phyloP scores from a whole-genome alignment of 345 rosid genomes.

The Murraya paniculata region DNA sequence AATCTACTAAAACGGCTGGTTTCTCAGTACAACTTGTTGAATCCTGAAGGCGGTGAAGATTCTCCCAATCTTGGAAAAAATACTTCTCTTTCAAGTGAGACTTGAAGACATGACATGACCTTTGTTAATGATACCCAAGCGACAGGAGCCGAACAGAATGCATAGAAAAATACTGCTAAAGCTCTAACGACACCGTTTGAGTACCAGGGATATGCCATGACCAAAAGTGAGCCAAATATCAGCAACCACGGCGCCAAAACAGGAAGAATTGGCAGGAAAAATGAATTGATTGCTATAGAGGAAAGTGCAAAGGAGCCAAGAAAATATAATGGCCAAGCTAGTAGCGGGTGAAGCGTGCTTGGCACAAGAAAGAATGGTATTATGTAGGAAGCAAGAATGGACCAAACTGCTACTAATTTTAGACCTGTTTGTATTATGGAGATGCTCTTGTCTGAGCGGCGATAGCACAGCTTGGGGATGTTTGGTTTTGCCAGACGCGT shows the following conservation, averaged over 20 bases:
- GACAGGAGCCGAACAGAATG: slow-evolving; percentile 75
- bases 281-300: slow-evolving; percentile 56
- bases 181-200: slow-evolving; percentile 66
- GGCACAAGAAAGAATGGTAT: slow-evolving; percentile 80
- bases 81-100: slow-evolving; percentile 67
- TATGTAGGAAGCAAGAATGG: slow-evolving; percentile 70
- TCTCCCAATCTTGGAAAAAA: slow-evolving; percentile 68
- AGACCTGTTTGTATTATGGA: slow-evolving; percentile 50
- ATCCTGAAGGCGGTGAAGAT: slow-evolving; percentile 35
- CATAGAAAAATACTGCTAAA: slow-evolving; percentile 63
- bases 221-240: slow-evolving; percentile 64
- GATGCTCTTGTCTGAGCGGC: slow-evolving; percentile 57
- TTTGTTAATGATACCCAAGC: slow-evolving; percentile 54
- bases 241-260: slow-evolving; percentile 65
- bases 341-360: slow-evolving; percentile 70
- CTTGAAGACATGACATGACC: slow-evolving; percentile 61
- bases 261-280: slow-evolving; percentile 56
- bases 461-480: slow-evolving; percentile 75
- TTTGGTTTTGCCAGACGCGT: slow-evolving; percentile 65
- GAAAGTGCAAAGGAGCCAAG: slow-evolving; percentile 65
- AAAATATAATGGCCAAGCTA: slow-evolving; percentile 83
- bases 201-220: slow-evolving; percentile 84
- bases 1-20: background rate
- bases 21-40: slow-evolving; percentile 49
- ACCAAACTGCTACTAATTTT: slow-evolving; percentile 60